Percentiles rank a stretch among this genome's conserved stretches.
These are phyloP conservation scores for Termitomyces sp. DNA, from an alignment of 768 basidiomycete species.

Conservation along the genomic window DNA sequence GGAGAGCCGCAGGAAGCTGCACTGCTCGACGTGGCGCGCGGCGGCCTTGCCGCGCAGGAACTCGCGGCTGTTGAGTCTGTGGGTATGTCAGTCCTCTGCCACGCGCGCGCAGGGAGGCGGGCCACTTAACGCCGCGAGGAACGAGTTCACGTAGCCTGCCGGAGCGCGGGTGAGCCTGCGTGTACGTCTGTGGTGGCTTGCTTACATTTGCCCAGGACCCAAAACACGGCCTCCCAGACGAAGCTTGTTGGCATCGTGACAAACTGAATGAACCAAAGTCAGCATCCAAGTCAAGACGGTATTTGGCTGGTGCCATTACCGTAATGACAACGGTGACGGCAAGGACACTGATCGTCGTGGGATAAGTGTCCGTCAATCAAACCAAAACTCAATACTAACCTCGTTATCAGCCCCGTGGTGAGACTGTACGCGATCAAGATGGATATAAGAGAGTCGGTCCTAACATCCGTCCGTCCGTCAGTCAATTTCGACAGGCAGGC, in stretches of 20 bases:
- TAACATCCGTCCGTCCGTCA: conserved; percentile 11
- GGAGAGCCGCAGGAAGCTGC: conserved; percentile 34
- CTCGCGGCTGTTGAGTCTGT: conserved; percentile 45
- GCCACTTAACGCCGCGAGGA: conserved; percentile 44
- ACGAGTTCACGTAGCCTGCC: conserved; percentile 48
- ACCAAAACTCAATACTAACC: conserved; percentile 24
- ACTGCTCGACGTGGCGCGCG: conserved; percentile 25
- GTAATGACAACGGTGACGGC: conserved; percentile 39
- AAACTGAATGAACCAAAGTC: no score
- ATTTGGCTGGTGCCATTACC: conserved; percentile 26
- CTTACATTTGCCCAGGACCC: conserved; percentile 49
- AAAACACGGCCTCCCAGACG: conserved; percentile 48
- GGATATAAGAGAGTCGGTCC: conserved; percentile 42
- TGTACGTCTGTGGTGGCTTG: no score
- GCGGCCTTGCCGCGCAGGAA: conserved; percentile 38
- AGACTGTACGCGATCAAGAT: conserved; percentile 42
- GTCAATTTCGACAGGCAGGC: background rate
- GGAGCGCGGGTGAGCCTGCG: no score
- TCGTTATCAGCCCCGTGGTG: conserved; percentile 41
- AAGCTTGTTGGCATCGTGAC: conserved; percentile 44
- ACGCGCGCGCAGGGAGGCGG: background rate
- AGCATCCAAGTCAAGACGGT: no score
- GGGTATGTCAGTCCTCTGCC: background rate
- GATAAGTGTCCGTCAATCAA: background rate
- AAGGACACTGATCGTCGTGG: conserved; percentile 27